Base-by-base conservation (phyloP, 345 rosid genomes). In the Citrus maxima region DNA sequence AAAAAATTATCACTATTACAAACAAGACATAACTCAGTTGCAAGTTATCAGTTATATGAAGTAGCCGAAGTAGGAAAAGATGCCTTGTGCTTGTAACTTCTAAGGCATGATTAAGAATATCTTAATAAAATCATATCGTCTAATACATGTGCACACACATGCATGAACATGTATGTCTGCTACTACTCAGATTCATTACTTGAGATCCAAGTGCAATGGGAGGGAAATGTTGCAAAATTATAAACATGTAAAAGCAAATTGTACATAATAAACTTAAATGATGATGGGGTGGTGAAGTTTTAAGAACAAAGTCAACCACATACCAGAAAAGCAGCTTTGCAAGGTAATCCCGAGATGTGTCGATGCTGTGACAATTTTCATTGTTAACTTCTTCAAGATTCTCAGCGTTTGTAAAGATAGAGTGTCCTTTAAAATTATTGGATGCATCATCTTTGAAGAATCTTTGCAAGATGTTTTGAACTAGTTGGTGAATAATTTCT, bases 241-340 rank as follows among this genome's bases (percentile, higher is more conserved):
- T 64, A 18, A 18, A 38, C 21, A 2, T 16, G 4, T 5, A 18
- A 30, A 55, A 62, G 40, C 18, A 37, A 64, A 64, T 9, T 16
- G 10, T n/a, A 28, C 13, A 24, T 10, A 40, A 72, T 22, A 25
- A 62, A 30, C 49, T 76, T 32, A 0, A 2, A 37, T n/a, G 24
- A 68, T 22, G 25, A 34, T 5, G 27, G 51, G 37, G 21, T 18
- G 27, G 22, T 58, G 32, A 66, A 63, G 46, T 22, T 72, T 58
- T 54, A 60, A 49, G 40, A 62, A 54, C 51, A 67, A 6, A 65
- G 40, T 81, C 62, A 40, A 73, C 27, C 7, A 79, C 80, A 13
- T 82, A 95, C 99, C 98, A 95, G 91, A 95, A 93, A 79, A 92
- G 98, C 78, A 95, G 89, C 85, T 89, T 95, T 2, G 99, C 99